Conservation (phyloP, 768 basidiomycete species). For the Leccinum pellstonianum region DNA sequence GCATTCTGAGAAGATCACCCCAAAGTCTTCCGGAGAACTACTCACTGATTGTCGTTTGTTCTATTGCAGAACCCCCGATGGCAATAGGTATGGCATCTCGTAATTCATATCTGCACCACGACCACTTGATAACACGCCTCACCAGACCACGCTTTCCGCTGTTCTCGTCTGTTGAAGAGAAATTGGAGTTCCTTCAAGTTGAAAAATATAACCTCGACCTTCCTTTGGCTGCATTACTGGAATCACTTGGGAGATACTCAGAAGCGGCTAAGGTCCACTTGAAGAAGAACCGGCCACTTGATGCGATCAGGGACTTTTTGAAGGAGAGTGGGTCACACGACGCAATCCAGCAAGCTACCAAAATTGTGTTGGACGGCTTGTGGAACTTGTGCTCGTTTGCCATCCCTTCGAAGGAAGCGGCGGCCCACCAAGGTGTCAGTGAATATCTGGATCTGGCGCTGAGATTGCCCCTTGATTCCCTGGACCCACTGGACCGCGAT, state of each 20-base stretch:
- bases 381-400: slow-evolving; percentile 50
- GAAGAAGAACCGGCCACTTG: slow-evolving; percentile 42
- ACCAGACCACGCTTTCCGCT: slow-evolving; percentile 48
- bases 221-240: slow-evolving; percentile 46
- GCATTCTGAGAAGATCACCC: slow-evolving; percentile 34
- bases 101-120: neutral
- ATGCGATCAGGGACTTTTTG: slow-evolving; percentile 49
- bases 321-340: slow-evolving; percentile 27
- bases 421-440: neutral
- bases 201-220: slow-evolving; percentile 50
- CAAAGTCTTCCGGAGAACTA: slow-evolving; percentile 35
- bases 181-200: slow-evolving; percentile 47
- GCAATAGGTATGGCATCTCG: slow-evolving; percentile 17
- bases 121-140: neutral
- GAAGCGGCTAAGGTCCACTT: slow-evolving; percentile 57
- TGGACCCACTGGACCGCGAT: slow-evolving; percentile 8
- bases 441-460: slow-evolving; percentile 28
- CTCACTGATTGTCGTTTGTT: slow-evolving; percentile 44
- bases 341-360: slow-evolving; percentile 35
- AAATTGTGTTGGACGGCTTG: slow-evolving; percentile 44
- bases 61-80: slow-evolving; percentile 38
- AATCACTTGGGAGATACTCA: slow-evolving; percentile 37
- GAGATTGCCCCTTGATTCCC: slow-evolving; percentile 8
- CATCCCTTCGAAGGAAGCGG: slow-evolving; percentile 8
- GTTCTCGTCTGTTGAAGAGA: slow-evolving; percentile 51